phyloP scores from a whole-genome alignment of 1,284 basidiomycete species.

The Puccinia polysora region DNA sequence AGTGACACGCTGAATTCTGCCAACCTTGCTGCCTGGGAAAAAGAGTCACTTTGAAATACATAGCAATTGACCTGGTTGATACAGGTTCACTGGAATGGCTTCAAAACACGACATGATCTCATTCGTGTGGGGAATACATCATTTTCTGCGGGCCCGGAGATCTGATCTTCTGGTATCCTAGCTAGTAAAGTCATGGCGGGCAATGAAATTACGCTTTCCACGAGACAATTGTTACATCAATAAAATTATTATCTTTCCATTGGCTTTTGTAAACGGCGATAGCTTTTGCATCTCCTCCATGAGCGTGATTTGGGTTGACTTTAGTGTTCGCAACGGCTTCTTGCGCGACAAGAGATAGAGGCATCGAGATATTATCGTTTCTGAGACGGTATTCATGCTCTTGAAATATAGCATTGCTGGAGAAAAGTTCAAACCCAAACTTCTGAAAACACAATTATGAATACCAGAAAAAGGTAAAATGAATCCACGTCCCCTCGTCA shows the following conservation, averaged over 20 bases:
- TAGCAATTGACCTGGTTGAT: too few species aligned
- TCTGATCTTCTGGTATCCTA: too few species aligned
- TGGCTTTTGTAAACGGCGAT: background rate
- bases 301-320: background rate
- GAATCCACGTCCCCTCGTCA: constrained; percentile 48
- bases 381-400: constrained; percentile 13
- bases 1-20: too few species aligned
- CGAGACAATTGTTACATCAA: background rate
- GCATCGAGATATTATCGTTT: background rate
- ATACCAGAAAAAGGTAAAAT: background rate
- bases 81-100: too few species aligned
- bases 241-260: background rate
- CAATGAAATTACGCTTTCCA: too few species aligned
- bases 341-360: background rate
- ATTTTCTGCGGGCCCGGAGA: too few species aligned
- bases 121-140: too few species aligned
- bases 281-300: background rate
- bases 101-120: too few species aligned
- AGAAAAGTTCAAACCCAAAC: constrained; percentile 10
- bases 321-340: background rate
- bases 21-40: too few species aligned
- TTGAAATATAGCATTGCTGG: constrained; percentile 3
- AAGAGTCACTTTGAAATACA: too few species aligned
- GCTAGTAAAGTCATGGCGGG: too few species aligned
- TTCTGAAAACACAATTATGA: background rate